Base-by-base conservation (phyloP, 1,284 basidiomycete species). In the Trichosporon inkin region DNA sequence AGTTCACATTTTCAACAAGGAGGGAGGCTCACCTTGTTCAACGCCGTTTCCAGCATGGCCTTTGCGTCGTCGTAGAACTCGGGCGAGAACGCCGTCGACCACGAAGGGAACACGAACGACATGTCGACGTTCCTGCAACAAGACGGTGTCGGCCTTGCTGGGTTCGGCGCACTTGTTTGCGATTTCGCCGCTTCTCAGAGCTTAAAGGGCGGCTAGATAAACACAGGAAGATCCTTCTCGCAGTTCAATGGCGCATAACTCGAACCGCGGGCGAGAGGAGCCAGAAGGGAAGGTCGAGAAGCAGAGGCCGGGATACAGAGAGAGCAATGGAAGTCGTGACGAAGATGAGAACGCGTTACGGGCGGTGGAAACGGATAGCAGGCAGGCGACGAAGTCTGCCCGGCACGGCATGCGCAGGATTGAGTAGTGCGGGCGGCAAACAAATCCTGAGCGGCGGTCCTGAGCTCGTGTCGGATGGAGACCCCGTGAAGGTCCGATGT, bases 31-130 rank as follows among this genome's bases (percentile, higher is more conserved):
- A 76, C 76, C 81, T 96, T 96, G 84, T 97, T 97, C 75, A 97
- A 86, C 47, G 93, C 94, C 34, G 87, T 87, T 71, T 93, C 92
- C 78, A 97, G 87, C 87, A 95, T 92, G 66, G 89, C 86, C 66
- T 92, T 91, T 24, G 93, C 93, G 83, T 93, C 88, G 70, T 88
- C 86, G 79, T 94, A 91, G 72, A 97, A 97, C 74, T 90, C 87
- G 79, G 92, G 88, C 60, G 92, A 95, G 81, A 99, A 99, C 34
- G 79, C 78, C 67, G 89, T 86, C 52, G 92, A 91, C 96, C 96
- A 99, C 22, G 72, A 74, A 79, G 91, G 84, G 82, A 99, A 99
- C 64, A 89, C 88, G 81, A 99, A 99, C 49, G 92, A 95, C 94
- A 98, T 98, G 70, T 60, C 38, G 37, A 28, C 22, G 13, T 49